Evolutionary conservation across 2,329 filamentous ascomycete species (phyloP).

Genomic region (Fusarium sp.): DNA sequence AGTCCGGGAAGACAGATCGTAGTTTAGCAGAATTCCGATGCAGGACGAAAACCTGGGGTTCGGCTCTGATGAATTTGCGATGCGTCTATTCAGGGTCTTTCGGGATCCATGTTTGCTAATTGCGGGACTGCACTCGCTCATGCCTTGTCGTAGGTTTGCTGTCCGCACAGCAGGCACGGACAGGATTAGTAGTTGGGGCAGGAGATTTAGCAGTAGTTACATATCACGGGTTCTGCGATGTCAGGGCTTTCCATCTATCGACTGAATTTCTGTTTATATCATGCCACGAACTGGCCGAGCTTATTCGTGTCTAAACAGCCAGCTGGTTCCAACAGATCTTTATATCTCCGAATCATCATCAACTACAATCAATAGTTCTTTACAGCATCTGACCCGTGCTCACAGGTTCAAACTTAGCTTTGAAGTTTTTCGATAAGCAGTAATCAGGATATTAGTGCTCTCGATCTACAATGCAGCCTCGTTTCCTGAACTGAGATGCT

Average conservation of each 20-base stretch:
- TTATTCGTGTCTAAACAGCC: not conserved
- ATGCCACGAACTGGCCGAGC: not conserved
- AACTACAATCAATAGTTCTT: not conserved
- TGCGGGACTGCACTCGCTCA: not conserved
- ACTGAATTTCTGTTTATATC: not conserved
- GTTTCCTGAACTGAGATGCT: no score
- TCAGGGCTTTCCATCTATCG: not conserved
- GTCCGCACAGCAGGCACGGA: conserved; percentile 12
- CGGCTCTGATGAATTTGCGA: not conserved
- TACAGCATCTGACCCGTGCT: not conserved
- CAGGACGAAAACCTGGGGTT: conserved; percentile 22
- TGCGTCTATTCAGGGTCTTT: conserved; percentile 1
- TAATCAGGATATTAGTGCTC: not conserved
- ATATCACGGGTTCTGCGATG: not conserved
- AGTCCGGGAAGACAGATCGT: conserved; percentile 26
- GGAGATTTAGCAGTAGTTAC: not conserved
- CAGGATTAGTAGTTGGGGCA: not conserved
- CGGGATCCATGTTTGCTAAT: not conserved
- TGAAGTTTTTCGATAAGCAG: not conserved
- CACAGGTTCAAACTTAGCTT: not conserved
- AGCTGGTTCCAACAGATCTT: not conserved
- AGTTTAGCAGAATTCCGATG: conserved; percentile 25
- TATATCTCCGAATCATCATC: not conserved
- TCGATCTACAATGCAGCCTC: no score
- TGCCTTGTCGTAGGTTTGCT: conserved; percentile 9